Evolutionary conservation across 805 yeast species (phyloP).

Genomic region (Phaffomyces antillensis): DNA sequence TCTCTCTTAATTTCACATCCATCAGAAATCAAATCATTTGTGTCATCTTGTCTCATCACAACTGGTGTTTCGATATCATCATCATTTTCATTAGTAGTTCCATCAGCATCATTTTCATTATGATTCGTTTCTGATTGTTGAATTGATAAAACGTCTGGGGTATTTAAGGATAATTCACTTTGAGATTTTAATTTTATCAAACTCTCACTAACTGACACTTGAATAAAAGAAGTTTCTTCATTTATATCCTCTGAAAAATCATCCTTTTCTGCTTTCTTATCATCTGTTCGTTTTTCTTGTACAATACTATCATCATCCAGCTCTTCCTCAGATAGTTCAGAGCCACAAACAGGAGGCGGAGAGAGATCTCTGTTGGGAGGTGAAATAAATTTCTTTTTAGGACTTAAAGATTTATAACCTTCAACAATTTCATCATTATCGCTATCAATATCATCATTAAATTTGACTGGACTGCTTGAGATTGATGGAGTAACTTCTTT

Average conservation of each 20-base stretch:
- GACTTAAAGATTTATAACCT: conserved; percentile 8
- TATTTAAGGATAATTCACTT: too few relatives aligned
- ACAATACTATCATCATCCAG: too few relatives aligned
- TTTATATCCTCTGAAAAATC: background rate
- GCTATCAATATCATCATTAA: background rate
- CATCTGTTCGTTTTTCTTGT: background rate
- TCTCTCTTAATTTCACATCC: background rate
- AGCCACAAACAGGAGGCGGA: background rate
- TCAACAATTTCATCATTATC: conserved; percentile 5
- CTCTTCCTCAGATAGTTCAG: background rate
- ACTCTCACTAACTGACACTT: background rate
- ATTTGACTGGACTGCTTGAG: background rate
- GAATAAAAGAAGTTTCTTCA: background rate
- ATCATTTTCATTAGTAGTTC: too few relatives aligned
- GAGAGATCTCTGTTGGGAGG: background rate
- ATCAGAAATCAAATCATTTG: background rate
- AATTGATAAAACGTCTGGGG: too few relatives aligned
- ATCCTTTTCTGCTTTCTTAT: background rate
- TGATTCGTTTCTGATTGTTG: too few relatives aligned
- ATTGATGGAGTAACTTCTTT: background rate
- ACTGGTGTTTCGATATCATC: background rate
- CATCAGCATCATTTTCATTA: too few relatives aligned
- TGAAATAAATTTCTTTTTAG: conserved; percentile 1
- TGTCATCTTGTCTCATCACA: background rate
- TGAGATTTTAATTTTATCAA: background rate